These are phyloP conservation scores for Cryptosporidium viatorum DNA, from an alignment of 169 alveolate genomes.

Conservation along the genomic window DNA sequence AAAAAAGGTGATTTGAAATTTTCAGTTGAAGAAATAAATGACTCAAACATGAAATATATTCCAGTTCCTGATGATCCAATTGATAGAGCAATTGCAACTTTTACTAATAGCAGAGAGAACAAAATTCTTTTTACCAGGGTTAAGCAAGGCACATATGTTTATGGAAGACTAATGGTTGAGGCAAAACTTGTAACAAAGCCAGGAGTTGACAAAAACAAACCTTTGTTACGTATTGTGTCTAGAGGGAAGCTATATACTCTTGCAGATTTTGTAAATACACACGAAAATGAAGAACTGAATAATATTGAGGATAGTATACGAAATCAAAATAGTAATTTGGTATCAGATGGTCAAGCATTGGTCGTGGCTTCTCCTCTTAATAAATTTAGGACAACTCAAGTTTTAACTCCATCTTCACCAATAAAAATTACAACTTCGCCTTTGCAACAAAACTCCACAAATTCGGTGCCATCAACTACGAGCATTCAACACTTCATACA, in stretches of 20 bases:
- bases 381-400: constrained; percentile 41
- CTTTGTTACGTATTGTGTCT: constrained; percentile 52
- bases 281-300: constrained; percentile 56
- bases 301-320: constrained; percentile 55
- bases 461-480: constrained; percentile 9
- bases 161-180: constrained; percentile 75
- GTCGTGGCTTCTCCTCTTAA: constrained; percentile 56
- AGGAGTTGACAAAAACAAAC: constrained; percentile 68
- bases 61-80: constrained; percentile 74
- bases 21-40: constrained; percentile 70
- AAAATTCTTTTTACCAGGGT: constrained; percentile 60
- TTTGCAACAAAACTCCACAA: constrained; percentile 1
- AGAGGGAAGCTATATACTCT: constrained; percentile 69
- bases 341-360: constrained; percentile 48
- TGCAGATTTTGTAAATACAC: constrained; percentile 68
- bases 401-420: constrained; percentile 21
- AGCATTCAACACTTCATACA: constrained; percentile 37
- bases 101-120: constrained; percentile 59
- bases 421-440: constrained; percentile 26
- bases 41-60: constrained; percentile 38
- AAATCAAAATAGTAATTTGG: constrained; percentile 47
- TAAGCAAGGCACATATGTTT: constrained; percentile 69
- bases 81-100: constrained; percentile 75
- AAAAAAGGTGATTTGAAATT: constrained; percentile 60
- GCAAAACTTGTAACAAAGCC: constrained; percentile 72